Evolutionary conservation across 257 asterid genomes (phyloP), one percentile per base, ranked within the genome.

Genomic region (Thymus quinquecostatus): DNA sequence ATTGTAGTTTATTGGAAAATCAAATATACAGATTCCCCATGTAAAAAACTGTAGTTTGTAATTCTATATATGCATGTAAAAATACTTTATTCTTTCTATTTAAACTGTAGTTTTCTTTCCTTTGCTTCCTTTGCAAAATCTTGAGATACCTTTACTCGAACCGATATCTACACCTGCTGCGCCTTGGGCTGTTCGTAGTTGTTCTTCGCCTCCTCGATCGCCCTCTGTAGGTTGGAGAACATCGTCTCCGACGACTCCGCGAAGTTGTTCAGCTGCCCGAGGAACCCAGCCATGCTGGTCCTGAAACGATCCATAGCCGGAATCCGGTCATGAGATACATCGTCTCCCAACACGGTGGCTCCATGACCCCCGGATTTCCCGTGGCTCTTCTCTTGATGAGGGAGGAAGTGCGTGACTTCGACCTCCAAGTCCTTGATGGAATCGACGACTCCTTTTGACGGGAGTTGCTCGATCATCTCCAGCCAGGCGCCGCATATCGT

Each of bases 401-500:
- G 99, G 66, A 89, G 72, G 53, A 92, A 82, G 66, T 76, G 90
- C 6, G 98, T 72, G 8, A 92, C 82, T 77, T 92, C 96, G 4
- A 86, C 80, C 1, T 91, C 87, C 73, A 95, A 79, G 21, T 82
- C 90, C 79, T 83, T 89, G 79, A 87, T 81, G 5, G 97, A 83
- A 13, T 92, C 96, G 1, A 75, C 71, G 10, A 95, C 97, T 21
- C 78, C 84, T 82, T 89, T 81, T 2, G 84, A 60, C 7, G 96
- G 97, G 72, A 92, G 77, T 10, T 69, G 68, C 0, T 82, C 70
- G 10, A 92, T 77, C 86, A 79, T 82, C 50, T 88, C 92, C 81
- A 88, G 33, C 99, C 99, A 95, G 60, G 85, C 75, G 6, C 86
- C 92, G 14, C 98, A 92, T 49, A 89, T 81, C 77, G 81, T 84